These are phyloP conservation scores for Monosporascus sp. DNA, from an alignment of 2,329 filamentous ascomycete species.

Conservation along the genomic window DNA sequence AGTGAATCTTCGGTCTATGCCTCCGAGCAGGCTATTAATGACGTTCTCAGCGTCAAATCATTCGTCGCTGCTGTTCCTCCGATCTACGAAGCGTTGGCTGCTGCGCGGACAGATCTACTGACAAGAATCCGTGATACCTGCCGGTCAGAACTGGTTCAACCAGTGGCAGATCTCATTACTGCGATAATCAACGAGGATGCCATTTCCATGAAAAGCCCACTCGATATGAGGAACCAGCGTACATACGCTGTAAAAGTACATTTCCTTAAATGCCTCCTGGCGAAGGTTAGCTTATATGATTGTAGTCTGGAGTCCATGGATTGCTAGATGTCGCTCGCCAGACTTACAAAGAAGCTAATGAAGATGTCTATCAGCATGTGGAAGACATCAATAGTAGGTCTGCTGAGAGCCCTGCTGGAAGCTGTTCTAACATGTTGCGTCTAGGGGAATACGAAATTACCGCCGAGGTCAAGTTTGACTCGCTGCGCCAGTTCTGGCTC, in stretches of 20 bases:
- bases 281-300: slow-evolving; percentile 13
- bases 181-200: slow-evolving; percentile 76
- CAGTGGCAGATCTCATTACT: slow-evolving; percentile 60
- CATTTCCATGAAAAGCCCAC: slow-evolving; percentile 67
- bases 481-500: slow-evolving; percentile 74
- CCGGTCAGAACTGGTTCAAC: slow-evolving; percentile 53
- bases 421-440: background rate
- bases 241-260: slow-evolving; percentile 78
- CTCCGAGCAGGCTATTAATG: slow-evolving; percentile 78
- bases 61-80: slow-evolving; percentile 66
- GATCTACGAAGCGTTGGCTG: slow-evolving; percentile 62
- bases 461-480: slow-evolving; percentile 70
- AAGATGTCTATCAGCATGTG: slow-evolving; percentile 69
- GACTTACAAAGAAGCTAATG: slow-evolving; percentile 82
- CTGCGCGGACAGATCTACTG: slow-evolving; percentile 60
- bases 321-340: slow-evolving; percentile 84
- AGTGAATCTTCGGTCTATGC: slow-evolving; percentile 59
- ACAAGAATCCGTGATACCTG: slow-evolving; percentile 66
- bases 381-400: slow-evolving; percentile 58
- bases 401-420: background rate
- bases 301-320: slow-evolving; percentile 70
- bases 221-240: slow-evolving; percentile 85
- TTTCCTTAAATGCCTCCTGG: background rate
- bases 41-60: slow-evolving; percentile 80
- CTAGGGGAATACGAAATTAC: slow-evolving; percentile 52